Percentiles rank a stretch among this genome's conserved stretches.
Evolutionary conservation across 495 filamentous ascomycete genomes (phyloP).

Genomic region (Massariosphaeria phaeospora): DNA sequence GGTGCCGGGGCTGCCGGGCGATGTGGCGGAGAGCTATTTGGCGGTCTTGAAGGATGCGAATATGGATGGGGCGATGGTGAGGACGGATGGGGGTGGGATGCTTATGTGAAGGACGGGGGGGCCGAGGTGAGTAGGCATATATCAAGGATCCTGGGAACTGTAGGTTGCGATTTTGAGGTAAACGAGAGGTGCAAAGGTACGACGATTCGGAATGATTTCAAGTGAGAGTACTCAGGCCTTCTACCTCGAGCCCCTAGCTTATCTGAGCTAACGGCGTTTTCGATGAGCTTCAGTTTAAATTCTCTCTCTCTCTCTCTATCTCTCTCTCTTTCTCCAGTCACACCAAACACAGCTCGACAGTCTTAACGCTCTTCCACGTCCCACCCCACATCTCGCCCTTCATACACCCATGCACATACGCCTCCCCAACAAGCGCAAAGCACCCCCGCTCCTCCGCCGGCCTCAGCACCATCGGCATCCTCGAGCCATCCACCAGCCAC

Average conservation of each 20-base stretch:
- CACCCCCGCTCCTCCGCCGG: background rate
- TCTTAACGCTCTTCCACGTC: background rate
- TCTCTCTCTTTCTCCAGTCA: too few relatives aligned
- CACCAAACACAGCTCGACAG: background rate
- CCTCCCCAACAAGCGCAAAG: background rate
- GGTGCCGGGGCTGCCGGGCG: conserved; percentile 28
- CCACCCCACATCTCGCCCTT: background rate
- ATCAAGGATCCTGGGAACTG: background rate
- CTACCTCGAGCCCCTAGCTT: too few relatives aligned
- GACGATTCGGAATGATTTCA: background rate
- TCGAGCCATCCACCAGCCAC: background rate
- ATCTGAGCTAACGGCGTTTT: too few relatives aligned
- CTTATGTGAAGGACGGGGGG: conserved; percentile 13
- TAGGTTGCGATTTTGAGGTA: background rate
- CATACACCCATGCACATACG: background rate
- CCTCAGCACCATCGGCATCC: background rate
- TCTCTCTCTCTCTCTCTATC: too few relatives aligned
- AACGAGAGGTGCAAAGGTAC: background rate
- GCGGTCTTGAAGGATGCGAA: conserved; percentile 36
- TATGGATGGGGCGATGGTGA: conserved; percentile 31
- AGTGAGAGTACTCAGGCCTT: too few relatives aligned
- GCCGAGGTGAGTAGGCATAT: background rate
- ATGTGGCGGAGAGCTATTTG: conserved; percentile 39
- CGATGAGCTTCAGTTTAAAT: too few relatives aligned
- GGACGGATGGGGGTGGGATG: conserved; percentile 35